These are phyloP conservation scores for Penicillium hordei DNA, from an alignment of 2,329 filamentous ascomycete genomes.

Conservation along the genomic window DNA sequence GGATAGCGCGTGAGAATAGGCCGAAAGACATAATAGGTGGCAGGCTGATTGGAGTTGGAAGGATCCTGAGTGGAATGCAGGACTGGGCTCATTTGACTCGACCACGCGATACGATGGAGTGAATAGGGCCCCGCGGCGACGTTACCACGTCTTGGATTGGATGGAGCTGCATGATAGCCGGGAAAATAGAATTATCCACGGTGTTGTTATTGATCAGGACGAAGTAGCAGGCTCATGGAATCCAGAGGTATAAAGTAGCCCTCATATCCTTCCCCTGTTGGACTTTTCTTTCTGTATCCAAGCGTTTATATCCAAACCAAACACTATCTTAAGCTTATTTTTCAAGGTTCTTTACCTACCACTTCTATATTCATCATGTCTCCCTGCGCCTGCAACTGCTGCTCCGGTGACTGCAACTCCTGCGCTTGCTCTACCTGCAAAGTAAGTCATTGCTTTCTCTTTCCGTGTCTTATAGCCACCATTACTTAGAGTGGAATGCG, in stretches of 20 bases:
- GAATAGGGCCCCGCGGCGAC: constrained; percentile 3
- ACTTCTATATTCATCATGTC: constrained; percentile 36
- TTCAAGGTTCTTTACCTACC: constrained; percentile 16
- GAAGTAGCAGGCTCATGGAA: neutral
- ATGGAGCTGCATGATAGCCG: neutral
- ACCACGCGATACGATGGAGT: constrained; percentile 21
- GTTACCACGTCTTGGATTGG: constrained; percentile 11
- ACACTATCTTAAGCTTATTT: constrained; percentile 5
- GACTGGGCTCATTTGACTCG: constrained; percentile 21
- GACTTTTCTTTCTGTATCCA: constrained; percentile 3
- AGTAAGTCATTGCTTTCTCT: constrained; percentile 26
- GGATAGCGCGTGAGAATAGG: constrained; percentile 22
- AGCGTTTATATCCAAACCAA: constrained; percentile 1
- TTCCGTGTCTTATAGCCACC: neutral
- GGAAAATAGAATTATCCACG: neutral
- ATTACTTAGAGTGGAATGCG: neutral
- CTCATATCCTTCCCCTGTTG: constrained; percentile 2
- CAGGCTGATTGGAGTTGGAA: constrained; percentile 4
- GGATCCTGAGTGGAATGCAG: constrained; percentile 9
- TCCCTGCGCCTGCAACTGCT: constrained; percentile 46
- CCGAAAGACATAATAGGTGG: constrained; percentile 1
- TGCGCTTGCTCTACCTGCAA: constrained; percentile 42
- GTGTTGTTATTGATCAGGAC: neutral
- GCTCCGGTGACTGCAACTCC: constrained; percentile 39
- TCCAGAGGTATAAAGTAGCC: constrained; percentile 21